Evolutionary conservation across 2,329 filamentous ascomycete genomes (phyloP), one percentile per base, ranked within the genome.

Genomic region (Botryotinia globosa): DNA sequence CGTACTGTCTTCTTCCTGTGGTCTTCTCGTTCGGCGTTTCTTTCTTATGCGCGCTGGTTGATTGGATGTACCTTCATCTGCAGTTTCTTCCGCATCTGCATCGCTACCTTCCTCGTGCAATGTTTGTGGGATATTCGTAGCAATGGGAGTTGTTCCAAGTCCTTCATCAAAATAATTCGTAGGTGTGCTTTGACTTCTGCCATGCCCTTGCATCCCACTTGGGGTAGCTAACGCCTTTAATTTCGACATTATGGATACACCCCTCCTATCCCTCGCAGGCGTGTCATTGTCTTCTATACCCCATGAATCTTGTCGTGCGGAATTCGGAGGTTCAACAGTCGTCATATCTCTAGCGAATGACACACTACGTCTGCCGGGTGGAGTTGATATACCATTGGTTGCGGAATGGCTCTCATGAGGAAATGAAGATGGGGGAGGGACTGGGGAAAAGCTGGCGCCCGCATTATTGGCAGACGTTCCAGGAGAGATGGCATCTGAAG

Each of bases 51-150:
- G 87, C 2, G 82, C 77, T 42, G 82, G 78, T 69, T 85, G 84
- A 22, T 83, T 80, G n/a, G 82, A 78, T 29, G 83, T 83, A n/a
- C 86, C 87, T 79, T 97, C 94, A 69, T 94, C 93, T 0, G 90
- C 92, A 62, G 94, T 97, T 80, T 96, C 93, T 80, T 97, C 94
- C 1, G 91, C 93, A 80, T 97, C 94, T 0, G 91, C 93, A 80
- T 94, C 93, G 80, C 90, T 92, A 32, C 88, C 89, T 74, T 86
- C 87, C 73, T 87, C 87, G 73, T 82, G 80, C 72, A 89, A 80
- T 1, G 86, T 88, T 32, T 86, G 84, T 16, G 87, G 87, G 75
- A 89, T 84, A 10, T 82, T 78, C 1, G 83, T 84, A 3, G 89
- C 87, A 75, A 81, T 85, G 8, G 83, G 78, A 20, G 83, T 80